Evolutionary conservation across 2,329 filamentous ascomycete species (phyloP).

Genomic region (Thyridium curvatum): DNA sequence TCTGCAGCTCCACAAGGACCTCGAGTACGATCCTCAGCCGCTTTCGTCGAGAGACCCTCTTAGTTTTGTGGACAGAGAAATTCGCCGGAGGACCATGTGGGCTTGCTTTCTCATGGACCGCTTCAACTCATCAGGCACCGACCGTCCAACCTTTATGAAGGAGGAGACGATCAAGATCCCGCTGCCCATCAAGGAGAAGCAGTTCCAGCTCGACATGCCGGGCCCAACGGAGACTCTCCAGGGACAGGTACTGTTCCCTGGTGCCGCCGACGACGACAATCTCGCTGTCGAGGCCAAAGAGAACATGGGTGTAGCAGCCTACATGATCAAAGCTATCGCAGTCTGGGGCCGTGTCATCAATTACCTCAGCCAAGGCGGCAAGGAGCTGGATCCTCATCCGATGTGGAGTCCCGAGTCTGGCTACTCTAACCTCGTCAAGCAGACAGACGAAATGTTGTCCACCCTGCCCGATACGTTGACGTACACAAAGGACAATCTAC

Average conservation of each 20-base stretch:
- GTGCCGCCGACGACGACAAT: slow-evolving; percentile 53
- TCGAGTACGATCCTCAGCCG: slow-evolving; percentile 73
- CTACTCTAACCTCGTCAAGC: slow-evolving; percentile 63
- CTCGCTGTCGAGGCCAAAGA: slow-evolving; percentile 61
- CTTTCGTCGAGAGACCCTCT: slow-evolving; percentile 58
- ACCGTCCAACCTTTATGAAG: slow-evolving; percentile 83
- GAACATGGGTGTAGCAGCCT: slow-evolving; percentile 93
- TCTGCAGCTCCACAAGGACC: slow-evolving; percentile 84
- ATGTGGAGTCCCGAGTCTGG: slow-evolving; percentile 81
- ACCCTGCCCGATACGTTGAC: slow-evolving; percentile 64
- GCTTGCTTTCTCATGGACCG: slow-evolving; percentile 96
- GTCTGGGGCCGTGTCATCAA: slow-evolving; percentile 87
- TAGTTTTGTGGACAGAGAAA: slow-evolving; percentile 90
- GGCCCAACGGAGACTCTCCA: slow-evolving; percentile 79
- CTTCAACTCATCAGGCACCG: slow-evolving; percentile 92
- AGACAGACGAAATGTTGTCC: slow-evolving; percentile 64
- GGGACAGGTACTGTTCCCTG: slow-evolving; percentile 58
- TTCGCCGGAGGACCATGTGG: slow-evolving; percentile 93
- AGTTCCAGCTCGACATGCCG: slow-evolving; percentile 86
- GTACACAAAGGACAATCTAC: slow-evolving; percentile 77
- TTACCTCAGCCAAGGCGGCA: slow-evolving; percentile 86
- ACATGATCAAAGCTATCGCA: slow-evolving; percentile 77
- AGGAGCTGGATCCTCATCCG: slow-evolving; percentile 66
- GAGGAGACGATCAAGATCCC: slow-evolving; percentile 87
- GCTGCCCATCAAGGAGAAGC: slow-evolving; percentile 81